These are phyloP conservation scores for Gonapodya prolifera DNA, from an alignment of 192 early-diverging fungal species.

Conservation along the genomic window DNA sequence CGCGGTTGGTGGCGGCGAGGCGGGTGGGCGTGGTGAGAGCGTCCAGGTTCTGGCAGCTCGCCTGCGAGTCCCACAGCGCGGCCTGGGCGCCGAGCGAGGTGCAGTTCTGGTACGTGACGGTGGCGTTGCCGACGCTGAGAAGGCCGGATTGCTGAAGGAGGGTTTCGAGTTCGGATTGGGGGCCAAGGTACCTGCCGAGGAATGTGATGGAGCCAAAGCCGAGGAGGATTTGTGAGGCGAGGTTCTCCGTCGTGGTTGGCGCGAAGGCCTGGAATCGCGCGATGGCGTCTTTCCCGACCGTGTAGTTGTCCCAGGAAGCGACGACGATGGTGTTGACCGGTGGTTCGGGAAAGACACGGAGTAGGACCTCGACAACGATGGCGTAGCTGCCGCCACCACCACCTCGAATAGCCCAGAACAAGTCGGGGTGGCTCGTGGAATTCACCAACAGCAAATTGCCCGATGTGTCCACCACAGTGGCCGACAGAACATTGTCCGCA, in stretches of 20 bases:
- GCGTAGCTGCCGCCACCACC: slow-evolving; percentile 38
- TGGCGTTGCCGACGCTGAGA: neutral
- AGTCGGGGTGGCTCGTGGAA: slow-evolving; percentile 25
- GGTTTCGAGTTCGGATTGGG: neutral
- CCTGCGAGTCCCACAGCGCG: neutral
- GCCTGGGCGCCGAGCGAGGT: neutral
- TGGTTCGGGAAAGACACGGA: slow-evolving; percentile 2
- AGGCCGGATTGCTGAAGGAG: neutral
- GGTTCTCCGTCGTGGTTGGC: neutral
- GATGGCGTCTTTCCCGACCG: neutral
- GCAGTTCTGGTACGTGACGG: neutral
- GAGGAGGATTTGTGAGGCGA: neutral
- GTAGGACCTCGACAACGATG: slow-evolving; percentile 25
- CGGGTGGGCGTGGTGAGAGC: neutral
- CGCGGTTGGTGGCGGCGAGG: neutral
- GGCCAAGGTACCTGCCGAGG: neutral
- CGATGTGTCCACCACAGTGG: slow-evolving; percentile 29
- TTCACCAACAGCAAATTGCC: slow-evolving; percentile 30
- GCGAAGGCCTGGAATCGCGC: neutral
- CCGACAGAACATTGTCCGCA: slow-evolving; percentile 29
- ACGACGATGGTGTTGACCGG: neutral
- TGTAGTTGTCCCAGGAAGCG: neutral
- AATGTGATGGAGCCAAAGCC: neutral
- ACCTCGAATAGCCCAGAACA: slow-evolving; percentile 51
- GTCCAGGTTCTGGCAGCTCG: neutral